Evolutionary conservation across 805 yeast genomes (phyloP), one percentile per base, ranked within the genome.

Genomic region (Ogataea neopini): DNA sequence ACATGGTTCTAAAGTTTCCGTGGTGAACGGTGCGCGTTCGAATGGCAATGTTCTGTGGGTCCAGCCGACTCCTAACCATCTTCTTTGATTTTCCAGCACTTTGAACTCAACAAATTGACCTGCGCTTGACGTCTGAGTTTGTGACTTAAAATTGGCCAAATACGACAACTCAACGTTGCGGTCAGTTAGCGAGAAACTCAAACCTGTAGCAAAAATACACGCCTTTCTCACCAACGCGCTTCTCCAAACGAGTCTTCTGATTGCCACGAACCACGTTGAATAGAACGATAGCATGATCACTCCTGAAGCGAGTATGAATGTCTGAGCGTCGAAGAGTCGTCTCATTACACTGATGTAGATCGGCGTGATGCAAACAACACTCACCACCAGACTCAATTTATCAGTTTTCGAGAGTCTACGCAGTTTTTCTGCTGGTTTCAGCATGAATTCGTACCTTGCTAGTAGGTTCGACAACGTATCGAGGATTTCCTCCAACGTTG

Each of bases 11-110:
- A 66, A 65, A 11, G 69, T 61, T 22, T 66, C 74, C 48, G 71
- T 73, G 35, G 83, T 77, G 54, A 66, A 81, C 15, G 70, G 66
- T 1, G 78, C 56, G 20, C 85, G 56, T 50, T 81, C 86, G 47
- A 71, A 68, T 2, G 86, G 85, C 3, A 80, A 55, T 30, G 80
- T 58, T 14, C 67, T 64, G 41, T 71, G 69, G 32, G 75, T 63
- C 86, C 86, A 81, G 6, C 86, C 87, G 14, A 81, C 49, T 0
- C 83, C 85, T 3, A 81, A 29, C 84, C 86, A 80, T 40, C 85
- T 65, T 54, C 88, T 68, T 58, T 82, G 81, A 53, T 81, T 77
- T 54, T 82, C 83, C 32, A 76, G 58, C 1, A 81, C 64, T 41
- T 73, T 76, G 50, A 81, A 80, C 44, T 73, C 67, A 1, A 81